These are phyloP conservation scores for Plantago coronopus DNA, from an alignment of 305 asterid species.

Conservation along the genomic window DNA sequence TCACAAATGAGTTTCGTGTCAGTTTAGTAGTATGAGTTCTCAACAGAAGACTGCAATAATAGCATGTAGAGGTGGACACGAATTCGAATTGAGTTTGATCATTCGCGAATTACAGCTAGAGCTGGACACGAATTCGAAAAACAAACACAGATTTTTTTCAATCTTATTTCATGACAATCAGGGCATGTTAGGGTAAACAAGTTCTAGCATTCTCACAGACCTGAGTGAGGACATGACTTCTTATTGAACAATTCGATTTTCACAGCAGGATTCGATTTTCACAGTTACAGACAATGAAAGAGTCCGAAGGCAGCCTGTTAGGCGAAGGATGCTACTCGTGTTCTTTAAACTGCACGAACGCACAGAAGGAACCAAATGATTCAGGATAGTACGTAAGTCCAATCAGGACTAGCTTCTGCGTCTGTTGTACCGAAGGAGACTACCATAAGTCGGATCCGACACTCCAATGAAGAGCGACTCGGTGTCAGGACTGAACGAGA, in stretches of 20 bases:
- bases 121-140: too few relatives aligned
- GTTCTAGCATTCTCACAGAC: too few relatives aligned
- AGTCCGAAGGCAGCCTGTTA: conserved; percentile 1
- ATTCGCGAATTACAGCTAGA: too few relatives aligned
- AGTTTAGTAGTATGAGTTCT: too few relatives aligned
- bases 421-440: conserved; percentile 51
- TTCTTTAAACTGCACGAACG: conserved; percentile 19
- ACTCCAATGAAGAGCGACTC: conserved; percentile 59
- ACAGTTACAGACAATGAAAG: conserved; percentile 24
- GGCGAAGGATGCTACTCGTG: conserved; percentile 12
- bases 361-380: conserved; percentile 20
- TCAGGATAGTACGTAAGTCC: conserved; percentile 31
- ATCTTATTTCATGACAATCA: too few relatives aligned
- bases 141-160: too few relatives aligned
- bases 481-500: conserved; percentile 61
- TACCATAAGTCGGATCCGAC: conserved; percentile 63
- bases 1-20: too few relatives aligned
- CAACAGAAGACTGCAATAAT: too few relatives aligned
- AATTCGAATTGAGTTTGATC: too few relatives aligned
- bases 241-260: conserved; percentile 25
- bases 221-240: conserved; percentile 11
- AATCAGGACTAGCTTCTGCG: conserved; percentile 37
- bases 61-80: too few relatives aligned
- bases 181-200: too few relatives aligned
- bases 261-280: conserved; percentile 21